Conservation (phyloP, 2,329 filamentous ascomycete genomes). For the Pseudogymnoascus sp. region DNA sequence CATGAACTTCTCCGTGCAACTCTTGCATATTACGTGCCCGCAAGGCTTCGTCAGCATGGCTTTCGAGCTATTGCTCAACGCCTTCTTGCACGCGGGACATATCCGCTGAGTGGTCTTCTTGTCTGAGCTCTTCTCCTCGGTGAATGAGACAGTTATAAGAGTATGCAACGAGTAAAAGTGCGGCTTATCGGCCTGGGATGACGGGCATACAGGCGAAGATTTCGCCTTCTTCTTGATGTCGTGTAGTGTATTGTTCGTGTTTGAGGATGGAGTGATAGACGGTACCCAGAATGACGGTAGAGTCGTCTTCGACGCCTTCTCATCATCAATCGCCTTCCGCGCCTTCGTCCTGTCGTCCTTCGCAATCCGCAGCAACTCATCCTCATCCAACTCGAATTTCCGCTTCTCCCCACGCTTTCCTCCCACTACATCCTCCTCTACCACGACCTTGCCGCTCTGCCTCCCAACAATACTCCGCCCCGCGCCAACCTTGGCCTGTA, state of each 20-base stretch:
- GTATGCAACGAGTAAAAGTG: conserved; percentile 75
- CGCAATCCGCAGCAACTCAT: conserved; percentile 66
- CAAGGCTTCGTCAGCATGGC: conserved; percentile 81
- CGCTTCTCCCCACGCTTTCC: conserved; percentile 50
- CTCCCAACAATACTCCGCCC: conserved; percentile 36
- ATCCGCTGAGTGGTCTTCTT: conserved; percentile 45
- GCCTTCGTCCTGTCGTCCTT: conserved; percentile 64
- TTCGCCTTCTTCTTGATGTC: conserved; percentile 57
- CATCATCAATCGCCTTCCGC: conserved; percentile 63
- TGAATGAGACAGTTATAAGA: conserved; percentile 71
- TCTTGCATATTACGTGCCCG: conserved; percentile 84
- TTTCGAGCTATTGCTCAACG: conserved; percentile 72
- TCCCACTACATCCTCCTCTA: conserved; percentile 32
- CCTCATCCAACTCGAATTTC: conserved; percentile 74
- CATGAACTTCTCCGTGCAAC: conserved; percentile 80
- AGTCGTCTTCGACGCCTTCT: conserved; percentile 62
- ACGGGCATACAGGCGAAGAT: conserved; percentile 67
- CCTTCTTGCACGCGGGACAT: conserved; percentile 83
- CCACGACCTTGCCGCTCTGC: conserved; percentile 38
- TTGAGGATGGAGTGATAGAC: conserved; percentile 66
- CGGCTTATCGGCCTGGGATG: conserved; percentile 56
- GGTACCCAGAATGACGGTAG: conserved; percentile 93
- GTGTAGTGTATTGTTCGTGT: conserved; percentile 51
- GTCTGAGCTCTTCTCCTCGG: conserved; percentile 55
- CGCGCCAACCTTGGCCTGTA: conserved; percentile 35